Percentiles rank a stretch among this genome's conserved stretches.
These are phyloP conservation scores for Fusarium sp. DNA, from an alignment of 2,329 filamentous ascomycete species.

Conservation along the genomic window DNA sequence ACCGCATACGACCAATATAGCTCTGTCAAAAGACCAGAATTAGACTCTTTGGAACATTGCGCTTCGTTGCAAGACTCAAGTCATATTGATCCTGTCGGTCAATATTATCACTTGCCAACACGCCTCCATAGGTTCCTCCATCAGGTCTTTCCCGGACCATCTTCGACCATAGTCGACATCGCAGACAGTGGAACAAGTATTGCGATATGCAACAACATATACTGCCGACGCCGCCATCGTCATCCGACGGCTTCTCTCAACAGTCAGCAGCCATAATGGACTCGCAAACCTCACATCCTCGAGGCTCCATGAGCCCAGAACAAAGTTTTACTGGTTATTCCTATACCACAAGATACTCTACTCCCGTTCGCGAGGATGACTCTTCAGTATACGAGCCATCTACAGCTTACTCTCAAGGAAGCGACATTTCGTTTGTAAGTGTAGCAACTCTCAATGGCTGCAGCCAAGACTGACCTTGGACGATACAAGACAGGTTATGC, in stretches of 20 bases:
- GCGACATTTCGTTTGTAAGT: slow-evolving; percentile 38
- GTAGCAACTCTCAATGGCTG: neutral
- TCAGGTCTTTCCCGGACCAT: neutral
- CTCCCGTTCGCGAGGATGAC: slow-evolving; percentile 39
- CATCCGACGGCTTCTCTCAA: slow-evolving; percentile 43
- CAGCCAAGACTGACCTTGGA: slow-evolving; percentile 1
- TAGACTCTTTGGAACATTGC: slow-evolving; percentile 26
- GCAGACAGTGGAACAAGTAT: slow-evolving; percentile 8
- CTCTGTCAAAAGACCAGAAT: slow-evolving; percentile 39
- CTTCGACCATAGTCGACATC: neutral
- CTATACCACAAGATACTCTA: slow-evolving; percentile 34
- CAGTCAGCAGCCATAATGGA: slow-evolving; percentile 32
- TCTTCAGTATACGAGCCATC: slow-evolving; percentile 35
- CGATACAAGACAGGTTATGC: slow-evolving; percentile 30
- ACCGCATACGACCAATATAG: slow-evolving; percentile 38
- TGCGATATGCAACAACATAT: slow-evolving; percentile 54
- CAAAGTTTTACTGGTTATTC: slow-evolving; percentile 20
- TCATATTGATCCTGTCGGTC: neutral
- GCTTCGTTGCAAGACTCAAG: slow-evolving; percentile 15
- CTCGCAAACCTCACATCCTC: slow-evolving; percentile 30
- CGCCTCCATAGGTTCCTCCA: neutral
- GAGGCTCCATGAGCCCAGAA: slow-evolving; percentile 17
- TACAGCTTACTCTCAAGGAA: slow-evolving; percentile 36
- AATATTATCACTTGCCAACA: neutral
- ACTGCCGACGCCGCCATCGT: slow-evolving; percentile 62